A percentile compares a stretch with the other conserved stretches of the same genome.
phyloP scores from a whole-genome alignment of 148 eudicot species.

The Chenopodium berlandieri region DNA sequence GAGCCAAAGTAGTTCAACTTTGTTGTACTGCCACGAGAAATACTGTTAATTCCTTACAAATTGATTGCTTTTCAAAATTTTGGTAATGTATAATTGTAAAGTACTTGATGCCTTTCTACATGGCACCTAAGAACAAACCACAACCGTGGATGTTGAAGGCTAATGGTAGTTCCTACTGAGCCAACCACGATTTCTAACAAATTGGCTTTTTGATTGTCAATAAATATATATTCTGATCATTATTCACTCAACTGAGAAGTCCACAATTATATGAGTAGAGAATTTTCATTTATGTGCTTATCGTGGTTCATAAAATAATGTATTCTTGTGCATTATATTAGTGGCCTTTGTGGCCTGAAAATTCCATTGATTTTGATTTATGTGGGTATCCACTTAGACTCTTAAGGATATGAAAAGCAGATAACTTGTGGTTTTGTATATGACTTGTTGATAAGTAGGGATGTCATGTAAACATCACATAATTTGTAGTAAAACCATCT shows the following conservation, averaged over 20 bases:
- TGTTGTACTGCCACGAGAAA: slow-evolving; percentile 15
- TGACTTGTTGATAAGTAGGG: slow-evolving; percentile 25
- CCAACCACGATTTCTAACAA: no score
- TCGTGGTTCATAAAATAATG: slow-evolving; percentile 14
- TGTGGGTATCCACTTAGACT: slow-evolving; percentile 18
- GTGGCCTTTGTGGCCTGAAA: slow-evolving; percentile 15
- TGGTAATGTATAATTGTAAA: no score
- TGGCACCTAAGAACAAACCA: no score
- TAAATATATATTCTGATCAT: background rate
- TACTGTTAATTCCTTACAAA: background rate
- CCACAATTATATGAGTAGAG: background rate
- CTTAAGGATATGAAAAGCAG: slow-evolving; percentile 12
- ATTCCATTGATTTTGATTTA: background rate
- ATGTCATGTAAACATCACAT: slow-evolving; percentile 7
- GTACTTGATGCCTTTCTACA: no score
- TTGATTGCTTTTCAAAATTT: background rate
- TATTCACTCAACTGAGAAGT: background rate
- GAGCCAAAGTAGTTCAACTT: slow-evolving; percentile 19
- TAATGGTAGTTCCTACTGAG: no score
- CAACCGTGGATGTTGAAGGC: no score
- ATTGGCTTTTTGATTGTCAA: background rate
- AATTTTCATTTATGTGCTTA: background rate
- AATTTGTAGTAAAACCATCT: slow-evolving; percentile 5
- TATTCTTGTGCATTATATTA: background rate
- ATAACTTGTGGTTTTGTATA: slow-evolving; percentile 17